Conservation (phyloP, 441 rosid genomes). For the Omphalea diandra region DNA sequence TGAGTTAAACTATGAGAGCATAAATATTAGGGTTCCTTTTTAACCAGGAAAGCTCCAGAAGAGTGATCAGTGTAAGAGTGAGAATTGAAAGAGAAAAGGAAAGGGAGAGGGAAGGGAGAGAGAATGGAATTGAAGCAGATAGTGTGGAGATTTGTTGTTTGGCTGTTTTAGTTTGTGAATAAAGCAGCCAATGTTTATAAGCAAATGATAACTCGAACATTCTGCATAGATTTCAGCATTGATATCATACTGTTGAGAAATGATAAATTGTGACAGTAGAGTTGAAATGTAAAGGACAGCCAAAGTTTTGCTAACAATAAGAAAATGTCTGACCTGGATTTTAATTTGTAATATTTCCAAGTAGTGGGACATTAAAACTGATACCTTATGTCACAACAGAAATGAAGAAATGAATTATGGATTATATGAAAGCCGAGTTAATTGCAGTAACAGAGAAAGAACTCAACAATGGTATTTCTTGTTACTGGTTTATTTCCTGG, state of each 20-base stretch:
- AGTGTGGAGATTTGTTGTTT: neutral
- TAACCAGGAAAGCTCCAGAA: neutral
- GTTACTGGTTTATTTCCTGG: conserved; percentile 15
- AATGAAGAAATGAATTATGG: neutral
- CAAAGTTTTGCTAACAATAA: neutral
- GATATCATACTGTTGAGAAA: neutral
- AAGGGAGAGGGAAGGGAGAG: neutral
- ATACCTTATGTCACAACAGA: neutral
- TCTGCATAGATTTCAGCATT: neutral
- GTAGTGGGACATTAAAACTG: neutral
- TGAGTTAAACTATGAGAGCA: neutral
- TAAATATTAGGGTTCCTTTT: neutral
- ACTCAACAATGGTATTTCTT: neutral
- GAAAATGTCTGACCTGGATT: neutral
- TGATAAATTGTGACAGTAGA: neutral
- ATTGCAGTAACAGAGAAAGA: neutral
- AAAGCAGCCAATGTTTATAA: neutral
- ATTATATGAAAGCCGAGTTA: neutral
- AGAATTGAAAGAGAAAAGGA: neutral
- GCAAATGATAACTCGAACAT: neutral
- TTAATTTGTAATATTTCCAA: neutral
- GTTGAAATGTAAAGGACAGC: neutral
- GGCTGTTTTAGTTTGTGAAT: neutral
- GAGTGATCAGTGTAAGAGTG: neutral
- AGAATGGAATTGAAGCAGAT: neutral